A percentile compares a stretch with the other conserved stretches of the same genome.
Evolutionary conservation across 306 rosid species (phyloP).

Genomic region (Vachellia pachyceras): DNA sequence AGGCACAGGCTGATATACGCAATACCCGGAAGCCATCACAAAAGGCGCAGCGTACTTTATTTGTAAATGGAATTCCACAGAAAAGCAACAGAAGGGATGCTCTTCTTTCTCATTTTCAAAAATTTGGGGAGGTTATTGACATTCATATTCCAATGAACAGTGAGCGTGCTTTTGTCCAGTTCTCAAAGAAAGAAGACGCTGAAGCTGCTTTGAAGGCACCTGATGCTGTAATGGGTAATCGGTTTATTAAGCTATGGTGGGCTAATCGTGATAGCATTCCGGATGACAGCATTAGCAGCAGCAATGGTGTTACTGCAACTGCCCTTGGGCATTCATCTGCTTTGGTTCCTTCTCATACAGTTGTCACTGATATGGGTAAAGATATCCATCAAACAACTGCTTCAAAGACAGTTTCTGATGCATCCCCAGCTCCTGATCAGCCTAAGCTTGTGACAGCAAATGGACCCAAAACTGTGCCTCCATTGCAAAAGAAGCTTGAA

Average conservation of each 20-base stretch:
- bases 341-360: slow-evolving; percentile 55
- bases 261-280: slow-evolving; percentile 96
- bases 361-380: slow-evolving; percentile 57
- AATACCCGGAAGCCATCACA: slow-evolving; percentile 74
- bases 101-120: slow-evolving; percentile 91
- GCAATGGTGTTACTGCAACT: slow-evolving; percentile 57
- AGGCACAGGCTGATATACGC: slow-evolving; percentile 61
- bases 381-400: slow-evolving; percentile 63
- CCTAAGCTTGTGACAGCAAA: slow-evolving; percentile 56
- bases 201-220: slow-evolving; percentile 96
- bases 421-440: slow-evolving; percentile 59
- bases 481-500: slow-evolving; percentile 80
- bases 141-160: slow-evolving; percentile 84
- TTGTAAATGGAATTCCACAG: slow-evolving; percentile 87
- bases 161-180: slow-evolving; percentile 96
- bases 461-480: slow-evolving; percentile 72
- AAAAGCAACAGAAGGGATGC: slow-evolving; percentile 76
- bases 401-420: slow-evolving; percentile 62
- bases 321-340: slow-evolving; percentile 58
- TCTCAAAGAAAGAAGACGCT: slow-evolving; percentile 96
- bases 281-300: slow-evolving; percentile 58
- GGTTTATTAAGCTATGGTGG: slow-evolving; percentile 97
- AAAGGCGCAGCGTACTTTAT: slow-evolving; percentile 87
- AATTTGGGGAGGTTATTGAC: slow-evolving; percentile 89
- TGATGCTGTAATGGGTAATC: slow-evolving; percentile 99